Evolutionary conservation across 225 moss, liverwort and hornwort species (phyloP), one percentile per base, ranked within the genome.

Genomic region (Asterella californica): DNA sequence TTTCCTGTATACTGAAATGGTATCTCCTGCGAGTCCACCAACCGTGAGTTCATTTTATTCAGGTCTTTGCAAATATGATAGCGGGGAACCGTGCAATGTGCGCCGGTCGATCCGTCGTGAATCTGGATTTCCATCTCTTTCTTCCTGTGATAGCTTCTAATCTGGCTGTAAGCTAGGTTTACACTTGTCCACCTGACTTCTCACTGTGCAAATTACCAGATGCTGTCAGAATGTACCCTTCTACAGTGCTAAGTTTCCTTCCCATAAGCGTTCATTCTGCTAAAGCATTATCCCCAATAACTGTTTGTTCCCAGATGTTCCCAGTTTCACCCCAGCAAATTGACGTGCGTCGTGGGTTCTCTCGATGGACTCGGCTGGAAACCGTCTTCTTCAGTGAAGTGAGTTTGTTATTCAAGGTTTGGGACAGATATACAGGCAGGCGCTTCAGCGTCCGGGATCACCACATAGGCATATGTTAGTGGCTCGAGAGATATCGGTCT

Each of bases 401-500:
- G 0, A n/a, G 57, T 42, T 57, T 57, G 57, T 24, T 5, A 57
- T 2, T 57, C 21, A 19, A 57, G 57, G 5, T 15, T 38, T n/a
- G n/a, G 36, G 36, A 36, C 19, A 75, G 32, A 71, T 24, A 17
- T 18, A 57, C 81, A 83, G 15, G 79, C 83, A 70, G 32, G n/a
- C 11, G 42, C 69, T 0, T 48, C 64, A 33, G 37, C 74, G 24
- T 74, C 67, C 37, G 65, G 48, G 11, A 85, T 18, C 54, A 88
- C 92, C 25, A 91, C 87, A 59, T 91, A 94, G 72, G 81, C 87
- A 74, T 92, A 87, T n/a, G 91, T 90, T 25, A 86, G 85, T 54
- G 94, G 87, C n/a, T 78, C 88, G 76, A 94, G 79, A 38, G 81
- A 82, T 61, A 92, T 38, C 1, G 92, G 92, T 19, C 80, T 80